Evolutionary conservation across 2,329 filamentous ascomycete genomes (phyloP).

Genomic region (Aspergillus fructus): DNA sequence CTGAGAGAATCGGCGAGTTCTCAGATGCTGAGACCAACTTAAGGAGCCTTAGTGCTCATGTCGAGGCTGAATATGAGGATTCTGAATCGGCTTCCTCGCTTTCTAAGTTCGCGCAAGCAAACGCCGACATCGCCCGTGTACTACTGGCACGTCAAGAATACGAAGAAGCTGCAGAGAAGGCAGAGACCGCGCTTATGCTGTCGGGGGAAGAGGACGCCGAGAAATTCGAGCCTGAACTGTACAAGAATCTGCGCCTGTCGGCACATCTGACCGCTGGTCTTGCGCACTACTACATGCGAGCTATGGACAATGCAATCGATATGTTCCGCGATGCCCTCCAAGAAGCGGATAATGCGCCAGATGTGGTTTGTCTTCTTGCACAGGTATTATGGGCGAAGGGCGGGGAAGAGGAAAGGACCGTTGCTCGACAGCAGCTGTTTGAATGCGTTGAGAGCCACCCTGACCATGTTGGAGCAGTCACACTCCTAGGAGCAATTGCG

Average conservation of each 20-base stretch:
- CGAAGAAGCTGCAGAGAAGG: slow-evolving; percentile 71
- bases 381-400: slow-evolving; percentile 94
- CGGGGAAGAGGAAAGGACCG: slow-evolving; percentile 68
- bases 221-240: slow-evolving; percentile 60
- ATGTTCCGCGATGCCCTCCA: slow-evolving; percentile 79
- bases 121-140: slow-evolving; percentile 81
- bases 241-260: slow-evolving; percentile 72
- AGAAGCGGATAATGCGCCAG: slow-evolving; percentile 73
- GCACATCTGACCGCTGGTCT: slow-evolving; percentile 83
- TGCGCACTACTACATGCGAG: slow-evolving; percentile 69
- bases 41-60: slow-evolving; percentile 62
- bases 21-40: slow-evolving; percentile 63
- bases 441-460: slow-evolving; percentile 72
- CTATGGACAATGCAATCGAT: slow-evolving; percentile 67
- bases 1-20: slow-evolving; percentile 75
- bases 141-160: slow-evolving; percentile 70
- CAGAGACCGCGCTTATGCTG: slow-evolving; percentile 76
- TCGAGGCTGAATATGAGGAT: slow-evolving; percentile 81
- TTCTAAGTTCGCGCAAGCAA: slow-evolving; percentile 75
- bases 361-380: slow-evolving; percentile 81
- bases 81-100: slow-evolving; percentile 75
- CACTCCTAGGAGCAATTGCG: slow-evolving; percentile 80
- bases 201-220: slow-evolving; percentile 70
- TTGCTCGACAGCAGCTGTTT: slow-evolving; percentile 78
- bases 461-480: slow-evolving; percentile 74